Base-by-base conservation (phyloP, 1,139 yeast genomes). In the Yamadazyma dendronema region DNA sequence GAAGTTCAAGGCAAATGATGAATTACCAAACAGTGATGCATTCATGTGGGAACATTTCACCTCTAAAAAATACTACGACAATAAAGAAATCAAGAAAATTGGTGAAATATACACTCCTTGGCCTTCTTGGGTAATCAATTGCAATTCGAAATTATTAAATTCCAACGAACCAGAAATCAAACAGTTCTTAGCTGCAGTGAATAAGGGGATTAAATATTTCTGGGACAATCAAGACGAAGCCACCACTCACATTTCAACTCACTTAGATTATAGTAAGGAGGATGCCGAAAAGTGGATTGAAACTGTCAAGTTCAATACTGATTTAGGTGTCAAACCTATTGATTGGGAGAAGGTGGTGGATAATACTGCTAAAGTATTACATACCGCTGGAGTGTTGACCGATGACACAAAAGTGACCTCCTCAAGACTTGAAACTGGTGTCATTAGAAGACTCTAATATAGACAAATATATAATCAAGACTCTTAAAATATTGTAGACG, bases 21-120 rank as follows among this genome's bases (percentile, higher is more conserved):
- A 51, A 16, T 63, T 64, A 31, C 58, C 62, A 25, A 59, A 69
- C 16, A 72, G 84, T 33, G 97, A 89, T 56, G 95, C 94, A 1
- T 89, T 89, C 61, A 85, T 89, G 95, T 89, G 97, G 97, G 97
- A 89, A 54, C 77, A 85, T 57, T 89, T 88, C 65, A 89, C 97
- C 4, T 79, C 90, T 31, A 89, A 88, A 55, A 81, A 77, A 57
- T 89, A 86, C 63, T 87, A 85, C 56, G 96, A 87, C 53, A 74
- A 65, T 40, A 74, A 78, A 12, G 96, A 88, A 52, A 81, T 89
- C 62, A 86, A 84, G 59, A 71, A 77, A 50, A 80, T 89, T 44
- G 97, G 96, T 9, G 87, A 84, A 49, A 87, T 89, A 38, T 85
- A 84, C 60, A 89, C 97, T 0, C 97, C 97, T 8, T 89, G 97